phyloP scores from a whole-genome alignment of 352 stramenopile genomes.

The Globisporangium okanoganense region DNA sequence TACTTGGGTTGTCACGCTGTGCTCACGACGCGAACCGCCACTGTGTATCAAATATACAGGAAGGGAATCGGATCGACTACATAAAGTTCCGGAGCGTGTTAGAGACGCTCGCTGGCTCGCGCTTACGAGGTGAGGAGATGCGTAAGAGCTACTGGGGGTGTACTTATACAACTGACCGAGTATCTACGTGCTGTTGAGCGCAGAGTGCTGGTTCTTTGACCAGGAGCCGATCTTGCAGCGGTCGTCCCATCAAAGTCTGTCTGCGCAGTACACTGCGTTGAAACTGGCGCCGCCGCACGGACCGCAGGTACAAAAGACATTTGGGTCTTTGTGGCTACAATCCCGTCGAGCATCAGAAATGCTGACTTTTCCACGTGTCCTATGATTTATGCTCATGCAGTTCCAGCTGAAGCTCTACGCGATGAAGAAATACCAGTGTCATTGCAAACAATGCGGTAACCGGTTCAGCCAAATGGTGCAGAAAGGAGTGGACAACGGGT shows the following conservation, averaged over 20 bases:
- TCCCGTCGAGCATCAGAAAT: background rate
- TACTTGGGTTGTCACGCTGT: background rate
- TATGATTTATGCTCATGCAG: constrained; percentile 19
- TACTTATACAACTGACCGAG: background rate
- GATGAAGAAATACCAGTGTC: constrained; percentile 81
- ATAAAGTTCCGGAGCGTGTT: constrained; percentile 60
- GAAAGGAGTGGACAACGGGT: constrained; percentile 88
- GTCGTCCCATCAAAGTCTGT: constrained; percentile 27
- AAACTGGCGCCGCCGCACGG: constrained; percentile 71
- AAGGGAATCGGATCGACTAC: constrained; percentile 65
- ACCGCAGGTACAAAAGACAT: constrained; percentile 61
- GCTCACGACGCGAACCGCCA: background rate
- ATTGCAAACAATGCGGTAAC: constrained; percentile 58
- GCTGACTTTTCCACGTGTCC: background rate
- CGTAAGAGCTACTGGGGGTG: too few species aligned
- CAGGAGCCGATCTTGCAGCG: constrained; percentile 55
- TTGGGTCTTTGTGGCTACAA: background rate
- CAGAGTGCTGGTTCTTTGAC: constrained; percentile 89
- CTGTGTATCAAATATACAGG: constrained; percentile 10
- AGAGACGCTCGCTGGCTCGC: constrained; percentile 36
- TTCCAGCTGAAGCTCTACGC: constrained; percentile 84
- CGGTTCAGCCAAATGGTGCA: constrained; percentile 76
- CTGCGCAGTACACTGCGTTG: constrained; percentile 53
- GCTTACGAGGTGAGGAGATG: constrained; percentile 67
- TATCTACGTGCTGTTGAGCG: background rate